Evolutionary conservation across 2,329 filamentous ascomycete species (phyloP), one percentile per base, ranked within the genome.

Genomic region (Diplodia seriata): DNA sequence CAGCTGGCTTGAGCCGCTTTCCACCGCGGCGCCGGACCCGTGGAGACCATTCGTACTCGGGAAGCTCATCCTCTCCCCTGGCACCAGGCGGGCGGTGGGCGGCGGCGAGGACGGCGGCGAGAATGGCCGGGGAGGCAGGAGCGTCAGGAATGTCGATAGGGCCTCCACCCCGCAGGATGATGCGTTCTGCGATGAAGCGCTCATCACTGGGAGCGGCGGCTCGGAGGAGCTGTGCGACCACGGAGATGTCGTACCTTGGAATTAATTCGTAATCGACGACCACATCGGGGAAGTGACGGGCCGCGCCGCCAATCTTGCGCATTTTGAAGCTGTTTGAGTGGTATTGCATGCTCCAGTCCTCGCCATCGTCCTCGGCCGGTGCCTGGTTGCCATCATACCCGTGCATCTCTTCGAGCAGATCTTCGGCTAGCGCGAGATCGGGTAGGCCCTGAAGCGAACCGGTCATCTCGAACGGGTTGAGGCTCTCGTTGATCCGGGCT

Each of bases 391-490:
- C 59, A 15, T 63, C 59, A 63, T 63, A 63, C 50, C 59, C 59
- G 29, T 14, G 59, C 47, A 63, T 56, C 31, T 51, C 64, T 43
- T 59, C 64, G 53, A 57, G 54, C 20, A 50, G 53, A 43, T 59
- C 64, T 26, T 40, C 64, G 64, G 47, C 64, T 67, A 36, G 64
- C 53, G 23, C 64, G 64, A 51, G 64, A 67, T 57, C 64, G 53
- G 20, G 64, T 67, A 51, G 64, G 64, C 20, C 53, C 53, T 29
- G 31, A 29, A 20, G 33, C 59, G 43, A 15, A 38, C n/a, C 59
- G 59, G 47, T 63, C 59, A 7, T 63, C 59, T 51, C 59, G 59
- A 33, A 51, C 3, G 59, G 59, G 38, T 40, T 51, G 59, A 63
- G 59, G 47, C 40, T 63, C 59, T 63, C 59, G 59, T 63, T 23